These are phyloP conservation scores for Piper longum DNA, from an alignment of 164 flowering plant species.

Conservation along the genomic window DNA sequence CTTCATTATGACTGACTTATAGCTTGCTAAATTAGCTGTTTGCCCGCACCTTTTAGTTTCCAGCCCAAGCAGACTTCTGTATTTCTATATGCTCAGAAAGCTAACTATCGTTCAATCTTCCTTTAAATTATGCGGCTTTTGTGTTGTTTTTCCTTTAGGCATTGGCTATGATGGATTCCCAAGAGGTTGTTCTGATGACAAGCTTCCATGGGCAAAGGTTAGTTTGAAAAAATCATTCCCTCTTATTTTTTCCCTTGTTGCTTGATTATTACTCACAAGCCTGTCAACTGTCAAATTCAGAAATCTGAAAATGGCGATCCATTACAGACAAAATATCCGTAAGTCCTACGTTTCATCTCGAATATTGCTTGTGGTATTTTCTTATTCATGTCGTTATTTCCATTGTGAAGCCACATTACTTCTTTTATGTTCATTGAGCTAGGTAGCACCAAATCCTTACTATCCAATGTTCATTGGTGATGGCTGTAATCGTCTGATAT, in stretches of 20 bases:
- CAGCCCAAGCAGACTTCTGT: too few relatives aligned
- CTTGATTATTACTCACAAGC: neutral
- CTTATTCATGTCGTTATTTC: neutral
- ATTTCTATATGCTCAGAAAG: too few relatives aligned
- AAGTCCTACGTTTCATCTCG: conserved; percentile 21
- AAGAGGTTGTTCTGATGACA: conserved; percentile 92
- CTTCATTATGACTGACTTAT: neutral
- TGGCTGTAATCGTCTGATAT: neutral
- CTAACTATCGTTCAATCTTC: neutral
- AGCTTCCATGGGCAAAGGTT: conserved; percentile 98
- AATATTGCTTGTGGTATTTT: neutral
- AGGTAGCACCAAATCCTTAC: neutral
- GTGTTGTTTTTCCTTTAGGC: conserved; percentile 28
- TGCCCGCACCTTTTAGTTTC: too few relatives aligned
- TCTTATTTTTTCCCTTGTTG: neutral
- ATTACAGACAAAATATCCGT: conserved; percentile 89
- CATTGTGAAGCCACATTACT: neutral
- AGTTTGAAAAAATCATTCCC: conserved; percentile 1
- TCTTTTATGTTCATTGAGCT: neutral
- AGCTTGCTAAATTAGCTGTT: too few relatives aligned
- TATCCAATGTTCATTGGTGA: neutral
- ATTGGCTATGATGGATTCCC: conserved; percentile 99
- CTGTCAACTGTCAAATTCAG: conserved; percentile 24
- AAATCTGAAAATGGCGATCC: conserved; percentile 64
- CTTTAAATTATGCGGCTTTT: neutral